Evolutionary conservation across 2,329 filamentous ascomycete genomes (phyloP).

Genomic region (Ophiostoma perfectum): DNA sequence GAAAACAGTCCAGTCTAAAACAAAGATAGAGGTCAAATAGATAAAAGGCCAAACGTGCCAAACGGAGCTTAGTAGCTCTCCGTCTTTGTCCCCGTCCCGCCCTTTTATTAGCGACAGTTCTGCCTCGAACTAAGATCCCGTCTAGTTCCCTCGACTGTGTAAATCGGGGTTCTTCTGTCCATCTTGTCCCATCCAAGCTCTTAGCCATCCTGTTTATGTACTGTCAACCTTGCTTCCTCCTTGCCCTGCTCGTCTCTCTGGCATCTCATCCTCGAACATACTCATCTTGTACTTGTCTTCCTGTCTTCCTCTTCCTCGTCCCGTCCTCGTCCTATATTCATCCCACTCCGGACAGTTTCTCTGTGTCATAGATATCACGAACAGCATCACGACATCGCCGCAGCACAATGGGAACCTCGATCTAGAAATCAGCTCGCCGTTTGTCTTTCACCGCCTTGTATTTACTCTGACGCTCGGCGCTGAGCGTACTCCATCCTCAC

Average conservation of each 20-base stretch:
- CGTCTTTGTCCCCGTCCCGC: conserved; percentile 19
- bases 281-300: background rate
- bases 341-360: background rate
- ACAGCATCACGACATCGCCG: background rate
- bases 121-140: conserved; percentile 16
- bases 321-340: background rate
- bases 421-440: background rate
- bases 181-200: background rate
- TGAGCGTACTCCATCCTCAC: background rate
- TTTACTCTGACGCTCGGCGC: background rate
- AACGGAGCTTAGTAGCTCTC: background rate
- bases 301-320: background rate
- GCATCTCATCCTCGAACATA: background rate
- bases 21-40: background rate
- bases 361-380: background rate
- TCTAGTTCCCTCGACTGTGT: conserved; percentile 8
- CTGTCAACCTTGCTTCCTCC: background rate
- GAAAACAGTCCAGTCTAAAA: background rate
- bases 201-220: background rate
- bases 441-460: background rate
- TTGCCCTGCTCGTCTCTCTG: background rate
- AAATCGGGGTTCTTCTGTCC: background rate
- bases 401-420: conserved; percentile 12
- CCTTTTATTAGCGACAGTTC: conserved; percentile 14
- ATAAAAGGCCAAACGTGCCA: background rate